Base-by-base conservation (phyloP, 2,329 filamentous ascomycete genomes). In the Pleomassaria siparia region DNA sequence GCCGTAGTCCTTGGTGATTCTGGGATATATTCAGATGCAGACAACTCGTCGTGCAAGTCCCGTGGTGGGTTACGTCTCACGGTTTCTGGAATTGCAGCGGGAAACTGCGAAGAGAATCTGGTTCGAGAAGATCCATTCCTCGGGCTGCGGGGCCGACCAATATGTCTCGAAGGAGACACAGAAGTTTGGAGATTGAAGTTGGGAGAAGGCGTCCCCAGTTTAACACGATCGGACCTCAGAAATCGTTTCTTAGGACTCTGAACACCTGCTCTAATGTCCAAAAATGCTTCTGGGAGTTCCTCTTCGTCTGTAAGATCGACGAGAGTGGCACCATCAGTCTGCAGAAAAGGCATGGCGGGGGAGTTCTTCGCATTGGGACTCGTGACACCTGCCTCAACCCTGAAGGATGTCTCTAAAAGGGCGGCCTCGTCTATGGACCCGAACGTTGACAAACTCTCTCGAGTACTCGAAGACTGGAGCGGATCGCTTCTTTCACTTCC, bases 391-490 rank as follows among this genome's bases (percentile, higher is more conserved):
- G 41, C 33, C 29, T 65, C 60, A 3, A 55, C 47, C 36, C 44
- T 47, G 15, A 41, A 49, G 2, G 54, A 59, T 13, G 35, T 22
- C 13, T 37, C 35, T 21, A 49, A 20, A 20, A 63, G 41, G 4
- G 30, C 53, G 5, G 58, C 59, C 18, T 64, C 61, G 30, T 64
- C 55, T 1, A 66, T 39, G 5, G 60, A 61, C 1, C 64, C 64
- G 50, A 54, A 67, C 3, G 55, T 37, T 2, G 63, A 61, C 2
- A 53, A 56, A 29, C 51, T 63, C 20, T 55, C 51, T 6, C 48
- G 46, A 12, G 44, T 53, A 3, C 20, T 10, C 11, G 35, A 37
- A 3, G 20, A 37, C 7, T 37, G 18, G 8, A 37, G 13, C 18
- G 10, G 11, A 2, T 37, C 35, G 6, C 13, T 4, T 10, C 11